phyloP scores from a whole-genome alignment of 2,329 filamentous ascomycete species.

The Diaporthe helianthi region DNA sequence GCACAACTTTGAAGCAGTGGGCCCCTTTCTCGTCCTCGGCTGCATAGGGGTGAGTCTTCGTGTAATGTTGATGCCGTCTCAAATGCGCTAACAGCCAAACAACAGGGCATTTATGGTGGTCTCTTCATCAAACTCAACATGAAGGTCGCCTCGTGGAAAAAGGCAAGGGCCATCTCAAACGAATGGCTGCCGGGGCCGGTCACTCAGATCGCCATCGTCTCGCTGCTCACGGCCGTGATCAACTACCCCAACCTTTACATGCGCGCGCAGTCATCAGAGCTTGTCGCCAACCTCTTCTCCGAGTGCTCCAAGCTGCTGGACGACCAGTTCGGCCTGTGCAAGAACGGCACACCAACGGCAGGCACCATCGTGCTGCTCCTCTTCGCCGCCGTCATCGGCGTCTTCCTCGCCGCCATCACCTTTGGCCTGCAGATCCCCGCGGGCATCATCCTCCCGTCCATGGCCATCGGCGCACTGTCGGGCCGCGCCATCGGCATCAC shows the following conservation, averaged over 20 bases:
- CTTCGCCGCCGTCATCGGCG: constrained; percentile 82
- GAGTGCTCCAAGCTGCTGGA: constrained; percentile 85
- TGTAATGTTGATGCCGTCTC: background rate
- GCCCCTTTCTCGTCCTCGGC: constrained; percentile 86
- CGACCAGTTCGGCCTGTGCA: constrained; percentile 90
- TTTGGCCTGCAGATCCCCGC: constrained; percentile 95
- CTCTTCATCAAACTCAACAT: constrained; percentile 96
- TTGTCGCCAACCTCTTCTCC: constrained; percentile 90
- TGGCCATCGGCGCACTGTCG: constrained; percentile 91
- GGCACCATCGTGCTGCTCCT: constrained; percentile 84
- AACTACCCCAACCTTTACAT: constrained; percentile 98
- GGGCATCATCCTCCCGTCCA: constrained; percentile 93
- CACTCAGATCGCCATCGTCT: constrained; percentile 79
- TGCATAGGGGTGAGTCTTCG: constrained; percentile 70
- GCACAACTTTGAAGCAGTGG: constrained; percentile 86
- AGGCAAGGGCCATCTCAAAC: constrained; percentile 49
- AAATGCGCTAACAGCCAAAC: background rate
- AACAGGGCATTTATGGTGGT: constrained; percentile 84
- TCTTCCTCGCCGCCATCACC: constrained; percentile 84
- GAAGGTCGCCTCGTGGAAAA: constrained; percentile 81
- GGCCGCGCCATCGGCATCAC: constrained; percentile 89
- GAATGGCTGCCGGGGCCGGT: constrained; percentile 76
- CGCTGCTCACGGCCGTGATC: constrained; percentile 82
- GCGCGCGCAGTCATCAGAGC: constrained; percentile 88
- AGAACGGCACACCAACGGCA: constrained; percentile 81